Evolutionary conservation across 352 stramenopile species (phyloP).

Genomic region (Pythium graminicola): DNA sequence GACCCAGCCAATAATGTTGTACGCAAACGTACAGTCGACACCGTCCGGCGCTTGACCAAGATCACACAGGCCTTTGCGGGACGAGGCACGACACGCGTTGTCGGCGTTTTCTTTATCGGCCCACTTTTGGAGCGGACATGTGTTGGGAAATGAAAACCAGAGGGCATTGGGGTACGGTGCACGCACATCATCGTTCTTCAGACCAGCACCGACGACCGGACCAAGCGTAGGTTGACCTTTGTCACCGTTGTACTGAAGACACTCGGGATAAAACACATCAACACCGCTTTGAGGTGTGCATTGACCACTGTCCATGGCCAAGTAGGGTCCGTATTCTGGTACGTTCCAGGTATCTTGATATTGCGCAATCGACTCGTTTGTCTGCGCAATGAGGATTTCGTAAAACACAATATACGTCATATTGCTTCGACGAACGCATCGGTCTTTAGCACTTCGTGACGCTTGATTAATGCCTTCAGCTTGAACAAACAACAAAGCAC

Average conservation of each 20-base stretch:
- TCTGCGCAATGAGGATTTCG: slow-evolving; percentile 40
- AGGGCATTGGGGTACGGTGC: slow-evolving; percentile 26
- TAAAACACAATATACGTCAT: slow-evolving; percentile 49
- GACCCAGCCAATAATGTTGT: slow-evolving; percentile 74
- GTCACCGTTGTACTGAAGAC: slow-evolving; percentile 37
- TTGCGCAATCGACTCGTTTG: slow-evolving; percentile 40
- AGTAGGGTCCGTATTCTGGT: slow-evolving; percentile 38
- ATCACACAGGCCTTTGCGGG: slow-evolving; percentile 55
- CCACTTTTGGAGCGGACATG: slow-evolving; percentile 40
- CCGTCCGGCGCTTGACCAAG: slow-evolving; percentile 53
- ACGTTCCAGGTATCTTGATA: slow-evolving; percentile 29
- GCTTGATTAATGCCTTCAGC: slow-evolving; percentile 71
- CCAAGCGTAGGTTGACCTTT: slow-evolving; percentile 33
- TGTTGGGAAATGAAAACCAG: slow-evolving; percentile 36
- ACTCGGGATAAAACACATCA: slow-evolving; percentile 31
- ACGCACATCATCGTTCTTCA: slow-evolving; percentile 21
- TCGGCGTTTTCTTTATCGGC: slow-evolving; percentile 41
- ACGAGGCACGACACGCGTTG: slow-evolving; percentile 33
- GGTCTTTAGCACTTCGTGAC: slow-evolving; percentile 32
- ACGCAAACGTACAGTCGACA: slow-evolving; percentile 68
- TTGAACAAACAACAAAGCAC: slow-evolving; percentile 75
- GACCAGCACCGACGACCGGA: slow-evolving; percentile 47
- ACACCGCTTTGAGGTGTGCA: slow-evolving; percentile 30
- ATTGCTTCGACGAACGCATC: slow-evolving; percentile 49
- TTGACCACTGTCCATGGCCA: slow-evolving; percentile 33